Percentiles rank a stretch among this genome's conserved stretches.
phyloP scores from a whole-genome alignment of 2,329 filamentous ascomycete species.

The Clarireedia paspali region DNA sequence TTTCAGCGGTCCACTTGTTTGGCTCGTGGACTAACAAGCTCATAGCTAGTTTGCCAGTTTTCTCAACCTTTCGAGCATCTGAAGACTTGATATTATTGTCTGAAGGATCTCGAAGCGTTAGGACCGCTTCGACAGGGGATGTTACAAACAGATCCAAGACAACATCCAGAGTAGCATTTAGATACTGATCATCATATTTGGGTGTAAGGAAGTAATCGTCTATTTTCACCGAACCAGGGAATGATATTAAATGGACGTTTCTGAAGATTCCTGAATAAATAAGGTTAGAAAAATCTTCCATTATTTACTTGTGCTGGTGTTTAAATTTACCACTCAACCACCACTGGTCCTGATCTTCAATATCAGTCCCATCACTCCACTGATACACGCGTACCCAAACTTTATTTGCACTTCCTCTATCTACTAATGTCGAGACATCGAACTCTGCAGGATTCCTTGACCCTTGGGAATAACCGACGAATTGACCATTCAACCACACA shows the following conservation, averaged over 20 bases:
- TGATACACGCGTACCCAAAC: conserved; percentile 62
- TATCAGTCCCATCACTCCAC: conserved; percentile 61
- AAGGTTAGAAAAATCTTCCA: not conserved
- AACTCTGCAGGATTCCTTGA: conserved; percentile 63
- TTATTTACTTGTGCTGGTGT: not conserved
- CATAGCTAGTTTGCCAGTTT: not conserved
- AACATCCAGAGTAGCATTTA: conserved; percentile 33
- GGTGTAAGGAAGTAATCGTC: conserved; percentile 52
- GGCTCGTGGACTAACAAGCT: conserved; percentile 38
- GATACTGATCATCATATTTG: conserved; percentile 43
- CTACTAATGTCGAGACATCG: conserved; percentile 50
- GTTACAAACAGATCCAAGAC: conserved; percentile 2
- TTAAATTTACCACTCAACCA: conserved; percentile 46
- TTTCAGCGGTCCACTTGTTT: conserved; percentile 62
- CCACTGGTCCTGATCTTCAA: conserved; percentile 63
- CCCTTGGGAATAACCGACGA: conserved; percentile 62
- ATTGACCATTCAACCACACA: conserved; percentile 56
- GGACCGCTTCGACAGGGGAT: not conserved
- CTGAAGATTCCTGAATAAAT: conserved; percentile 48
- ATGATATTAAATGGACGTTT: conserved; percentile 54
- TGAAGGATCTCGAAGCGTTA: conserved; percentile 11
- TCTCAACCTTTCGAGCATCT: not conserved
- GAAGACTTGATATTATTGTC: not conserved
- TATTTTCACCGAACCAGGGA: conserved; percentile 43
- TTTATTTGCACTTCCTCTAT: conserved; percentile 40